Evolutionary conservation across 2,329 filamentous ascomycete species (phyloP).

Genomic region (Talaromyces funiculosus): DNA sequence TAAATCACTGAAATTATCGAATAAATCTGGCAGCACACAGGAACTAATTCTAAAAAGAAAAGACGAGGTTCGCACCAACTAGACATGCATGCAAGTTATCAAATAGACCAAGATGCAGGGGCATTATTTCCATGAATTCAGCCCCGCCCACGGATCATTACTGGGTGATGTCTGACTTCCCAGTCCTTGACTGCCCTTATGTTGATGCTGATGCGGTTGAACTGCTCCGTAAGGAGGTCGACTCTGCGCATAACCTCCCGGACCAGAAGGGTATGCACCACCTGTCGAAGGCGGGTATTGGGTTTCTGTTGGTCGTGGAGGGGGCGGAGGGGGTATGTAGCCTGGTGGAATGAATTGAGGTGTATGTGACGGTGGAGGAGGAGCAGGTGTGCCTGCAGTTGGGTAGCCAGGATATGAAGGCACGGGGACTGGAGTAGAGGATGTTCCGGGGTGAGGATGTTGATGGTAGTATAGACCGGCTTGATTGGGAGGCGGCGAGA

Average conservation of each 20-base stretch:
- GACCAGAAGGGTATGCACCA: conserved; percentile 50
- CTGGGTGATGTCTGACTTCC: conserved; percentile 21
- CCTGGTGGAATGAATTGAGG: conserved; percentile 52
- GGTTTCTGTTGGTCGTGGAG: conserved; percentile 56
- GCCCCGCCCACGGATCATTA: conserved; percentile 63
- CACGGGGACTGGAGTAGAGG: conserved; percentile 6
- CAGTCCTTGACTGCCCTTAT: conserved; percentile 27
- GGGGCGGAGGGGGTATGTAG: conserved; percentile 63
- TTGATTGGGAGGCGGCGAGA: conserved; percentile 40
- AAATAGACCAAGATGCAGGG: not conserved
- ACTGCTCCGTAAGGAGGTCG: conserved; percentile 35
- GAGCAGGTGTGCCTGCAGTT: conserved; percentile 22
- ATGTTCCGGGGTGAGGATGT: conserved; percentile 9
- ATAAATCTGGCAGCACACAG: not conserved
- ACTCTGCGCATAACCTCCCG: conserved; percentile 51
- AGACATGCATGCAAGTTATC: not conserved
- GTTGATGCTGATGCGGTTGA: conserved; percentile 33
- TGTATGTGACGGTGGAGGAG: conserved; percentile 29
- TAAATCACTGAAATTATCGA: not conserved
- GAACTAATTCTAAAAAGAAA: not conserved
- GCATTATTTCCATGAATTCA: conserved; percentile 62
- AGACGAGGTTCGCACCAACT: not conserved
- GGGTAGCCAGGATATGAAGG: conserved; percentile 29
- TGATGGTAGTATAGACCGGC: conserved; percentile 25
- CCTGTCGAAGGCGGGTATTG: conserved; percentile 39